These are phyloP conservation scores for Fusarium falciforme DNA, from an alignment of 2,329 filamentous ascomycete genomes.

Conservation along the genomic window DNA sequence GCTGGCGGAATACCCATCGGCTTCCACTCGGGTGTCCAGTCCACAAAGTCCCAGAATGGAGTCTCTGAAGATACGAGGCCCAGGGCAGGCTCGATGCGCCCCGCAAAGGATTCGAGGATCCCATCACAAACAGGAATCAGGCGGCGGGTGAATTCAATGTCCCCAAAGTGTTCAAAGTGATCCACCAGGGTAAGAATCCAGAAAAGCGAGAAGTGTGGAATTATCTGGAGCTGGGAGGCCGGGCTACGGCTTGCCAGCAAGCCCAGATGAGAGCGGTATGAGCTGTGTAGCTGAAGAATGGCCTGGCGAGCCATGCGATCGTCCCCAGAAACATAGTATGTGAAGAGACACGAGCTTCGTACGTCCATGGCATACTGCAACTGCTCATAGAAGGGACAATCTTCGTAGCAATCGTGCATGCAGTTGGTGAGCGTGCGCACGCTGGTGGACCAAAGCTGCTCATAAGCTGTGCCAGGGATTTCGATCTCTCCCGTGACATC, in stretches of 20 bases:
- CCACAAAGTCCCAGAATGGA: neutral
- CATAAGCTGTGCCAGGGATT: neutral
- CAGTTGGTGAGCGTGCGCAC: slow-evolving; percentile 37
- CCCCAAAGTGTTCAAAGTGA: slow-evolving; percentile 33
- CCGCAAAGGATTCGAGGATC: neutral
- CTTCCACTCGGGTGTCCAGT: neutral
- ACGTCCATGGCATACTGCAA: slow-evolving; percentile 47
- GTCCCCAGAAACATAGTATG: slow-evolving; percentile 45
- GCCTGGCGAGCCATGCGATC: slow-evolving; percentile 46
- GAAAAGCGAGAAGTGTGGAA: slow-evolving; percentile 50
- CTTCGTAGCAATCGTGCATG: slow-evolving; percentile 47
- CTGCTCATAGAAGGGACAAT: slow-evolving; percentile 51
- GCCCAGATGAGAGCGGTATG: slow-evolving; percentile 35
- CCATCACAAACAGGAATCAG: neutral
- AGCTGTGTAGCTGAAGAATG: slow-evolving; percentile 41
- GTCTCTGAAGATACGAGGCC: neutral
- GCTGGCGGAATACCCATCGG: neutral
- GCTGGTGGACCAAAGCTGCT: slow-evolving; percentile 19
- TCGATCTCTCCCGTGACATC: neutral
- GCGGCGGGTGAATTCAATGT: neutral
- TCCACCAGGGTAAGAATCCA: slow-evolving; percentile 50
- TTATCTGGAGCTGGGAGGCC: slow-evolving; percentile 48
- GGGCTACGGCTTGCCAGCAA: slow-evolving; percentile 50
- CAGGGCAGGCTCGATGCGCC: neutral
- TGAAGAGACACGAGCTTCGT: slow-evolving; percentile 44